Conservation (phyloP, 1,284 basidiomycete species). For the Erythrobasidium hasegawianum region DNA sequence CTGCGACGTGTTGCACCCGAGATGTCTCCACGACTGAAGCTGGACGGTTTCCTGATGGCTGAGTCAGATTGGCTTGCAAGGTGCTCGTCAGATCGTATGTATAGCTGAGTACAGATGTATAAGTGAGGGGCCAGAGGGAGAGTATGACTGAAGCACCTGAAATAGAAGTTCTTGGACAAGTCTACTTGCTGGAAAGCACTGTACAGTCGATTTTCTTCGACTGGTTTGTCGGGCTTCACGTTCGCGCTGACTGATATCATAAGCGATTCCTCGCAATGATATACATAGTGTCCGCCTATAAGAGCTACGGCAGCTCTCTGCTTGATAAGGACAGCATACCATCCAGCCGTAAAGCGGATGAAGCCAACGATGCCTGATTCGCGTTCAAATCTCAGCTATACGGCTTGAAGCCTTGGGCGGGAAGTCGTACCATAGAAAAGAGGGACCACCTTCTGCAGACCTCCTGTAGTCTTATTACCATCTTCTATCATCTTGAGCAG, state of each 20-base stretch:
- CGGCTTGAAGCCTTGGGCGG: constrained; percentile 22
- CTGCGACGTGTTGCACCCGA: constrained; percentile 15
- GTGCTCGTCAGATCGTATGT: constrained; percentile 96
- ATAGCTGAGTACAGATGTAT: constrained; percentile 58
- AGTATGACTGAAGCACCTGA: constrained; percentile 61
- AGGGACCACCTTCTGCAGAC: constrained; percentile 70
- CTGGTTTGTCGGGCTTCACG: constrained; percentile 72
- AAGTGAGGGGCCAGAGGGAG: not conserved
- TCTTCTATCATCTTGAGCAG: constrained; percentile 93
- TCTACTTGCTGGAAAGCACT: constrained; percentile 97
- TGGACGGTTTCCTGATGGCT: constrained; percentile 46
- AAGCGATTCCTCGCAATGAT: constrained; percentile 91
- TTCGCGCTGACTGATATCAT: constrained; percentile 69
- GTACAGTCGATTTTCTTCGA: constrained; percentile 72
- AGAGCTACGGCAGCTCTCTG: constrained; percentile 89
- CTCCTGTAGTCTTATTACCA: constrained; percentile 82
- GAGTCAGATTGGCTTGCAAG: constrained; percentile 85
- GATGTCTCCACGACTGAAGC: not conserved
- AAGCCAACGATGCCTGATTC: constrained; percentile 69
- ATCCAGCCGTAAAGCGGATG: constrained; percentile 81
- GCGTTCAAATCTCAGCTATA: constrained; percentile 31
- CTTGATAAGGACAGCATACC: constrained; percentile 83
- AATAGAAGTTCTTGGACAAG: constrained; percentile 98
- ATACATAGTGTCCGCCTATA: constrained; percentile 93
- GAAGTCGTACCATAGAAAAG: constrained; percentile 60